Evolutionary conservation across 2,329 filamentous ascomycete genomes (phyloP).

Genomic region (Zopfia rhizophila): DNA sequence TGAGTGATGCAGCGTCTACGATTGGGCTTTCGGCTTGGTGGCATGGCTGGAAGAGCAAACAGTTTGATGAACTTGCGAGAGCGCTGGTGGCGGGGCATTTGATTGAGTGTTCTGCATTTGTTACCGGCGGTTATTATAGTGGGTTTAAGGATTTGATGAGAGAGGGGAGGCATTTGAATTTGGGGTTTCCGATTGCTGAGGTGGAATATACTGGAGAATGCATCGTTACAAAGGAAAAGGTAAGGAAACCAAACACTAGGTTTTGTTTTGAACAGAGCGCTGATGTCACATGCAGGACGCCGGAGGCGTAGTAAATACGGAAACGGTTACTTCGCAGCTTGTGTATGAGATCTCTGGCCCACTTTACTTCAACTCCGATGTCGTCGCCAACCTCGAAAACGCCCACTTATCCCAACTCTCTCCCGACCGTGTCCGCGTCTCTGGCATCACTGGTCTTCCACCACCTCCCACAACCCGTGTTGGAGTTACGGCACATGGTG

Average conservation of each 20-base stretch:
- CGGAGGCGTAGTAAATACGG: conserved; percentile 33
- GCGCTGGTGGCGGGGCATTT: conserved; percentile 64
- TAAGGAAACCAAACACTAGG: no score
- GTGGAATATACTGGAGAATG: conserved; percentile 54
- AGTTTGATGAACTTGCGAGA: conserved; percentile 62
- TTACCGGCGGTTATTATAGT: conserved; percentile 63
- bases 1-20: conserved; percentile 43
- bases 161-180: conserved; percentile 46
- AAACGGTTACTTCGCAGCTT: conserved; percentile 41
- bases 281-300: conserved; percentile 42
- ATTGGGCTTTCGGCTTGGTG: conserved; percentile 60
- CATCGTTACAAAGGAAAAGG: conserved; percentile 56
- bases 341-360: conserved; percentile 56
- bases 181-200: conserved; percentile 60
- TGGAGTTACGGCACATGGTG: conserved; percentile 40
- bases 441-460: conserved; percentile 42
- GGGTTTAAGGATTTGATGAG: conserved; percentile 54
- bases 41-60: conserved; percentile 62
- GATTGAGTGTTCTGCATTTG: conserved; percentile 66
- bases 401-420: conserved; percentile 32
- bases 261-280: neutral
- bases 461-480: conserved; percentile 48
- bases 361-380: conserved; percentile 52
- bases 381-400: conserved; percentile 45
- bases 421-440: conserved; percentile 37